Percentiles rank a stretch among this genome's conserved stretches.
phyloP scores from a whole-genome alignment of 495 filamentous ascomycete genomes.

The Hyaloscypha hepaticicola region DNA sequence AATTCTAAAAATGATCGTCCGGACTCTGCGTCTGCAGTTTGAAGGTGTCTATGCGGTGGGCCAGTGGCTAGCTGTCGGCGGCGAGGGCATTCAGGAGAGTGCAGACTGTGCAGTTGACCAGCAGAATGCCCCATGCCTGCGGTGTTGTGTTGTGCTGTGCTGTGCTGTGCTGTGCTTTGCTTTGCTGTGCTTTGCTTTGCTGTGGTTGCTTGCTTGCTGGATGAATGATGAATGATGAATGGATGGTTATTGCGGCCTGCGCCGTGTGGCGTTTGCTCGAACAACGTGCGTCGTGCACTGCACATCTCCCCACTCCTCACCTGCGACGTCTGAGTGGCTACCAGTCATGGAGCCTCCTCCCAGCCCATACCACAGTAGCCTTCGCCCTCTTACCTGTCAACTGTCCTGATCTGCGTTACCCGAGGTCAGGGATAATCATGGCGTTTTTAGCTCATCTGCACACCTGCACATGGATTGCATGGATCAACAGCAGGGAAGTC shows the following conservation, averaged over 20 bases:
- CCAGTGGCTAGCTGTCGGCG: neutral
- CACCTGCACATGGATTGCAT: slow-evolving; percentile 23
- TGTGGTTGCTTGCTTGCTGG: too few relatives aligned
- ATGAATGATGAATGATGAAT: too few relatives aligned
- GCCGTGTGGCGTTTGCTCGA: neutral
- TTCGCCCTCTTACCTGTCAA: slow-evolving; percentile 27
- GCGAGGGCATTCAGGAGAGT: neutral
- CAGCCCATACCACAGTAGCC: slow-evolving; percentile 1
- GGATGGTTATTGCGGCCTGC: neutral
- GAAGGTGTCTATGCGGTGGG: neutral
- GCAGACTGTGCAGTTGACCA: neutral
- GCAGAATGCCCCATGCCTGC: too few relatives aligned
- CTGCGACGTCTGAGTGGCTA: slow-evolving; percentile 18
- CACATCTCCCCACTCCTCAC: neutral
- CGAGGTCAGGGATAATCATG: slow-evolving; percentile 28
- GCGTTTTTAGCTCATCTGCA: slow-evolving; percentile 31
- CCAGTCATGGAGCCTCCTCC: slow-evolving; percentile 14
- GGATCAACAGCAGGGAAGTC: slow-evolving; percentile 14
- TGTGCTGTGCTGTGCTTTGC: too few relatives aligned
- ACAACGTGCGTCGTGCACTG: neutral
- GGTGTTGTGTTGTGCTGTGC: too few relatives aligned
- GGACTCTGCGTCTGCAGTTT: slow-evolving; percentile 12
- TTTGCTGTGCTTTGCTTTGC: too few relatives aligned
- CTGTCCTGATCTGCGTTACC: slow-evolving; percentile 31
- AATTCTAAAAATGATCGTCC: slow-evolving; percentile 7